These are phyloP conservation scores for Ceratocystis cacaofunesta DNA, from an alignment of 2,329 filamentous ascomycete species.

Conservation along the genomic window DNA sequence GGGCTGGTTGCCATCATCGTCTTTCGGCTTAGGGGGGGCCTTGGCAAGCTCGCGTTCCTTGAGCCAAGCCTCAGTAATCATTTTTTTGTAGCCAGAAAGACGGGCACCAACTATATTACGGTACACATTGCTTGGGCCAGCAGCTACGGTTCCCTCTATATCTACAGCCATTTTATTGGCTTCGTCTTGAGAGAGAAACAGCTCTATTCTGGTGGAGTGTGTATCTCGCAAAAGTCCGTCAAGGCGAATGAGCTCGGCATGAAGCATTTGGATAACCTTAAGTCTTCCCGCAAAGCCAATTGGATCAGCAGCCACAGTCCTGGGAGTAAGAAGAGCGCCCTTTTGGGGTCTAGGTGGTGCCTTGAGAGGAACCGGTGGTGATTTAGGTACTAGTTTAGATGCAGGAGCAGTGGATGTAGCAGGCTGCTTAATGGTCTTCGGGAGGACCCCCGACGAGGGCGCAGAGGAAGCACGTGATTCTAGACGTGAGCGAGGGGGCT, in stretches of 20 bases:
- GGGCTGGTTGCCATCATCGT: conserved; percentile 20
- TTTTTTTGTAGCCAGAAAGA: conserved; percentile 61
- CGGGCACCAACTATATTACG: conserved; percentile 70
- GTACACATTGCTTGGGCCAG: conserved; percentile 56
- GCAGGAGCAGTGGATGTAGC: background rate
- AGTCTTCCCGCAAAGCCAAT: conserved; percentile 9
- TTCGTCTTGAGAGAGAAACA: conserved; percentile 48
- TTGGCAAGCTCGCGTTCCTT: conserved; percentile 14
- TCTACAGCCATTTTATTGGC: conserved; percentile 56
- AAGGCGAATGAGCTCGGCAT: conserved; percentile 11
- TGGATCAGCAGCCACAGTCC: conserved; percentile 2
- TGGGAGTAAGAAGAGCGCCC: conserved; percentile 8
- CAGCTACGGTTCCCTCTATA: conserved; percentile 63
- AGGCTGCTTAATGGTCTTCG: background rate
- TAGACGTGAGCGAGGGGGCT: background rate
- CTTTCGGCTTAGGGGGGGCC: conserved; percentile 10
- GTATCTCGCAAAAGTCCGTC: conserved; percentile 11
- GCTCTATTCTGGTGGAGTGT: conserved; percentile 17
- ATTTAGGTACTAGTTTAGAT: background rate
- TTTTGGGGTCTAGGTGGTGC: conserved; percentile 4
- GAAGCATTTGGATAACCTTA: conserved; percentile 14
- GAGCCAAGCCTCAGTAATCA: conserved; percentile 54
- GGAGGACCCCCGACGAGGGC: background rate
- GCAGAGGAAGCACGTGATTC: background rate
- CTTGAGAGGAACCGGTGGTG: background rate